These are phyloP conservation scores for Trichoderma parareesei DNA, from an alignment of 495 filamentous ascomycete species.

Conservation along the genomic window DNA sequence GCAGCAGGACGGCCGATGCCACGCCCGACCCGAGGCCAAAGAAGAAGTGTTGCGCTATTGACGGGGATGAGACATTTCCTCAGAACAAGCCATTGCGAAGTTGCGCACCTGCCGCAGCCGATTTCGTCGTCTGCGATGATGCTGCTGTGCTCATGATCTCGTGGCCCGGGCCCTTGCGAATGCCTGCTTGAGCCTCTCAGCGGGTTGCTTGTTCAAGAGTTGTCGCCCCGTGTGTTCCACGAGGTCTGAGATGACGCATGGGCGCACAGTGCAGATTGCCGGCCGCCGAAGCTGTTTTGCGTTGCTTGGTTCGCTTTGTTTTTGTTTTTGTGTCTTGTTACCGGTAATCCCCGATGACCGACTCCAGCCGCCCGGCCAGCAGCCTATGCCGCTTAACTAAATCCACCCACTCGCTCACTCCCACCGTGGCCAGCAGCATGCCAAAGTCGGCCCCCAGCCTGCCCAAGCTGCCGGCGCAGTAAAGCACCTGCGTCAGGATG, in stretches of 20 bases:
- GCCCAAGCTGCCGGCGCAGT: slow-evolving; percentile 89
- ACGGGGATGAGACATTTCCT: background rate
- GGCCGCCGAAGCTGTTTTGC: background rate
- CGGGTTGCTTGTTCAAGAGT: background rate
- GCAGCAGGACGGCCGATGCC: slow-evolving; percentile 78
- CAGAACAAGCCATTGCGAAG: background rate
- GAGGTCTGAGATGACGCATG: background rate
- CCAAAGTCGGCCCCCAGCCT: slow-evolving; percentile 91
- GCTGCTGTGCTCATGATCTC: background rate
- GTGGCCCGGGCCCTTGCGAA: background rate
- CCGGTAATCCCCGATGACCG: slow-evolving; percentile 53
- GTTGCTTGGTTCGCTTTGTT: background rate
- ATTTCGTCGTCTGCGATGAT: background rate
- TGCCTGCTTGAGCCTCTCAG: background rate
- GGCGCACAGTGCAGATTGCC: background rate
- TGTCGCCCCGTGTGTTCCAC: background rate
- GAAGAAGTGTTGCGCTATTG: slow-evolving; percentile 66
- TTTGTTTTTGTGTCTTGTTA: background rate
- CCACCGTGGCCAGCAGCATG: slow-evolving; percentile 65
- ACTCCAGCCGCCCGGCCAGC: slow-evolving; percentile 77
- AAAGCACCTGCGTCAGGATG: slow-evolving; percentile 87
- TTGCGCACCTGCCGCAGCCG: slow-evolving; percentile 3
- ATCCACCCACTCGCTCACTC: slow-evolving; percentile 76
- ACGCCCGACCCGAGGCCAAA: slow-evolving; percentile 85
- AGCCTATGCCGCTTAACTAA: slow-evolving; percentile 84